Base-by-base conservation (phyloP, 228 moss, liverwort and hornwort genomes). In the Sphagnum magellanicum region DNA sequence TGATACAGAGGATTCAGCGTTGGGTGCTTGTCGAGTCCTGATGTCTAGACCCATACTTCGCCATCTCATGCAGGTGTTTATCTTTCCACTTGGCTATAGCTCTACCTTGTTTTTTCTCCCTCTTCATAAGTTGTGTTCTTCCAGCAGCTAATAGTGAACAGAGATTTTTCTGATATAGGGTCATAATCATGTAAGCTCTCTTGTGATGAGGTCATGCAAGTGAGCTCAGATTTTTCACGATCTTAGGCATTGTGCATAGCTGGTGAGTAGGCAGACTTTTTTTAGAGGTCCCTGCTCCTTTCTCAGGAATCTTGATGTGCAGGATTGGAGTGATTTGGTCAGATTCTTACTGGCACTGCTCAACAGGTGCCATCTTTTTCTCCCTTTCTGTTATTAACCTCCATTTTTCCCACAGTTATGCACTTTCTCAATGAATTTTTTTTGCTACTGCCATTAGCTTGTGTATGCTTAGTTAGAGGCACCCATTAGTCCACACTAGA, bases 21-120 rank as follows among this genome's bases (percentile, higher is more conserved):
- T 98, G 78, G 98, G 98, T 71, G 94, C 98, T 74, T 98, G 98
- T 76, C 92, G 90, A 83, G 86, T 98, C 71, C 77, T 98, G 62
- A 86, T 83, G 81, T 94, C 90, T 71, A 88, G 92, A 81, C 87
- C 91, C 65, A 77, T 98, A 16, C 77, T 98, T 73, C 87, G 98
- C 77, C 89, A 87, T 78, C 74, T 98, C 59, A 81, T 93, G 79
- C 90, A 93, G 95, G 95, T 95, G 2, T 32, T 32, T 32, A 32
- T 32, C 32, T 32, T 32, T 32, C 32, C 3, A 32, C 32, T 32
- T 32, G 32, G 32, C 32, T 32, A 32, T 32, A 32, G 32, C 32
- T 32, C 32, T 32, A 32, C 32, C 32, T 32, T 32, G 32, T 32
- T 32, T 32, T 32, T 32, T 32, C 32, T 32, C 3, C 32, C 32